Conservation (phyloP, 1,139 yeast species). For the Kurtzmaniella quercitrusa region DNA sequence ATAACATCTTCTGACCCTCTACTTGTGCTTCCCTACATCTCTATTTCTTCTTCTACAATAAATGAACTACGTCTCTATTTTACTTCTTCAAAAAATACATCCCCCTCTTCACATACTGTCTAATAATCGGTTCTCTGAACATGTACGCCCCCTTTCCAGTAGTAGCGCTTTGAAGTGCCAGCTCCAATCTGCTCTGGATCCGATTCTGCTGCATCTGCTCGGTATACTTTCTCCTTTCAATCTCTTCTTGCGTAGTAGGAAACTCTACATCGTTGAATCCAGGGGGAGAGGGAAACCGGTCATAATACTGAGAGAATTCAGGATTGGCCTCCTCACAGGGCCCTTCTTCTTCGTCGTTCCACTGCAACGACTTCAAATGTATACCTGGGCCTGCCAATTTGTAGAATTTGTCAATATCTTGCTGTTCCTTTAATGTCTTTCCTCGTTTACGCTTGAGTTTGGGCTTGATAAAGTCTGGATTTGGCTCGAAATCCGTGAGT, state of each 20-base stretch:
- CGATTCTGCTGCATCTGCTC: slow-evolving; percentile 16
- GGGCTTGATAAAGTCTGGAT: slow-evolving; percentile 22
- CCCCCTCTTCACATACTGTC: slow-evolving; percentile 2
- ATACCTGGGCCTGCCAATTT: slow-evolving; percentile 18
- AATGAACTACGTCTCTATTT: too few species aligned
- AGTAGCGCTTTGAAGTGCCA: slow-evolving; percentile 1
- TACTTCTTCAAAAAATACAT: neutral
- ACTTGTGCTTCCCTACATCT: too few species aligned
- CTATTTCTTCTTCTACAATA: too few species aligned
- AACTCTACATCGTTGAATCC: slow-evolving; percentile 62
- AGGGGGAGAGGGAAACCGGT: slow-evolving; percentile 57
- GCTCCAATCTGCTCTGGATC: slow-evolving; percentile 13
- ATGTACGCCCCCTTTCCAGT: neutral
- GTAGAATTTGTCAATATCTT: slow-evolving; percentile 24
- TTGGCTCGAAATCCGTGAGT: slow-evolving; percentile 42
- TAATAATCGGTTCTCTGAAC: slow-evolving; percentile 6
- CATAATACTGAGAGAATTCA: slow-evolving; percentile 24
- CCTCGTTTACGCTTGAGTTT: slow-evolving; percentile 20
- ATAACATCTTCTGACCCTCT: too few species aligned
- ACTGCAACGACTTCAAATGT: slow-evolving; percentile 12
- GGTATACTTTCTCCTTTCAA: slow-evolving; percentile 13
- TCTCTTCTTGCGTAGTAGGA: slow-evolving; percentile 54
- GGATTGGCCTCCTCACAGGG: slow-evolving; percentile 3
- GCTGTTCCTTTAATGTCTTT: slow-evolving; percentile 28
- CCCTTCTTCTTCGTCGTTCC: slow-evolving; percentile 20